phyloP scores from a whole-genome alignment of 495 filamentous ascomycete species.

The Oidiodendron maius region DNA sequence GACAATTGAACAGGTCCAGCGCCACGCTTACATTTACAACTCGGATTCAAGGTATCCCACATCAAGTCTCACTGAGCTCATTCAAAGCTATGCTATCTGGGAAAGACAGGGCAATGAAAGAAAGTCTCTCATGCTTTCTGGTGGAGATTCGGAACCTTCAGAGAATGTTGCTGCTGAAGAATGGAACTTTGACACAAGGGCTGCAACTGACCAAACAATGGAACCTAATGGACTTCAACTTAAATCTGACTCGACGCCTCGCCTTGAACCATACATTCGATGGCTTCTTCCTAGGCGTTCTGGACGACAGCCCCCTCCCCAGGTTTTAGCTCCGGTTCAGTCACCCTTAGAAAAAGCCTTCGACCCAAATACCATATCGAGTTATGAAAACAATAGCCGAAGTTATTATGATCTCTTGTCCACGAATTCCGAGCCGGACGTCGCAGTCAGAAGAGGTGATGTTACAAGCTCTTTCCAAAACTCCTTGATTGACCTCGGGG shows the following conservation, averaged over 20 bases:
- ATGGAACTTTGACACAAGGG: conserved; percentile 90
- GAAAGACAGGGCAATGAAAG: conserved; percentile 77
- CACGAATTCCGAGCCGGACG: conserved; percentile 38
- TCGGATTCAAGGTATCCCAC: conserved; percentile 64
- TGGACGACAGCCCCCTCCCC: conserved; percentile 42
- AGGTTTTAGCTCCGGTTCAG: conserved; percentile 37
- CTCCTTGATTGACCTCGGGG: conserved; percentile 53
- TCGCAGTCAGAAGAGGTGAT: conserved; percentile 47
- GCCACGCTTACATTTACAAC: conserved; percentile 56
- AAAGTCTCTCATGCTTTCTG: conserved; percentile 71
- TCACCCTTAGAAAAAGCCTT: conserved; percentile 50
- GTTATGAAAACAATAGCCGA: conserved; percentile 48
- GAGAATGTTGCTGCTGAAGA: conserved; percentile 48
- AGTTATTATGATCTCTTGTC: conserved; percentile 37
- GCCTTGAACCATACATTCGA: too few species aligned
- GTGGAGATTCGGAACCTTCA: conserved; percentile 62
- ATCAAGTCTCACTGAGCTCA: conserved; percentile 60
- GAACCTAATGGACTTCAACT: too few species aligned
- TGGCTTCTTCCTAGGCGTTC: conserved; percentile 31
- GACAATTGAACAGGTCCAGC: conserved; percentile 56
- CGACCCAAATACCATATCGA: conserved; percentile 50
- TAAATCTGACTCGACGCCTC: too few species aligned
- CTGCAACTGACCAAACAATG: conserved; percentile 69
- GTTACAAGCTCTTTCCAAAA: conserved; percentile 42
- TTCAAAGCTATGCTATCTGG: conserved; percentile 80